phyloP scores from a whole-genome alignment of 495 filamentous ascomycete genomes.

The Endocarpon pusillum region DNA sequence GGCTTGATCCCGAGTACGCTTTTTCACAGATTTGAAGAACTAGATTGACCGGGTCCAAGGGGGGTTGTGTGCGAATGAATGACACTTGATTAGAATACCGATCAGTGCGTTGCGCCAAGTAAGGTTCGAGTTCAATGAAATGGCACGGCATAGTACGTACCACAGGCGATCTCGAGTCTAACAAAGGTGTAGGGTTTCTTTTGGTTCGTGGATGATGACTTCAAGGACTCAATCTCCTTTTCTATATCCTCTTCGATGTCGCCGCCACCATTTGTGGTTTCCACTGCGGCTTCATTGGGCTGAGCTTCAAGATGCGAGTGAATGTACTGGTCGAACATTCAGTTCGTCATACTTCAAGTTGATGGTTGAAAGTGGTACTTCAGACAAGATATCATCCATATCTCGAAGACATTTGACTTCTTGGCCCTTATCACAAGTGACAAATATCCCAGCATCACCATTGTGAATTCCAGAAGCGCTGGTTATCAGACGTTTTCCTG shows the following conservation, averaged over 20 bases:
- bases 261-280: conserved; percentile 13
- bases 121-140: conserved; percentile 19
- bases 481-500: not conserved
- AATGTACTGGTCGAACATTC: conserved; percentile 17
- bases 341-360: not conserved
- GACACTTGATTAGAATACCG: conserved; percentile 17
- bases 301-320: conserved; percentile 5
- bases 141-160: conserved; percentile 23
- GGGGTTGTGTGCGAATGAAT: conserved; percentile 31
- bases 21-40: conserved; percentile 61
- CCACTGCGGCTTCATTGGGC: conserved; percentile 7
- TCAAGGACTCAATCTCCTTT: conserved; percentile 55
- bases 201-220: conserved; percentile 26
- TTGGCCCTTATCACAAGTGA: conserved; percentile 66
- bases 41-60: conserved; percentile 67
- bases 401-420: conserved; percentile 67
- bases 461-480: conserved; percentile 31
- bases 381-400: conserved; percentile 51
- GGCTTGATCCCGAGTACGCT: conserved; percentile 29
- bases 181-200: conserved; percentile 41
- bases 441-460: conserved; percentile 76
- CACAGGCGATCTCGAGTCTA: conserved; percentile 60
- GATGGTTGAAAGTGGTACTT: conserved; percentile 31
- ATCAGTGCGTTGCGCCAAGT: conserved; percentile 19
- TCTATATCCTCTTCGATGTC: conserved; percentile 71